These are phyloP conservation scores for Neocallimastix lanati DNA, from an alignment of 192 early-diverging fungal species.

Conservation along the genomic window DNA sequence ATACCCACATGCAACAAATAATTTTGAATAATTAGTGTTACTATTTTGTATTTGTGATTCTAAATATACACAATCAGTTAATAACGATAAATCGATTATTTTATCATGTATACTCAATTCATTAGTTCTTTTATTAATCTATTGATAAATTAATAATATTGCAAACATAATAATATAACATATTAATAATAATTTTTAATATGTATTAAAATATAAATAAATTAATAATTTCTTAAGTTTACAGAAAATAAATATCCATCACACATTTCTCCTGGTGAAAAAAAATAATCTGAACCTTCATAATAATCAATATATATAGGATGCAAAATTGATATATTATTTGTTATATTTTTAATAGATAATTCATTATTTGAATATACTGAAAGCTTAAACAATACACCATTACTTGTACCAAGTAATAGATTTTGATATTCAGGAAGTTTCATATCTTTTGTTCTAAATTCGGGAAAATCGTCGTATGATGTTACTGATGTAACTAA, in stretches of 20 bases:
- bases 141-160: too few relatives aligned
- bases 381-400: background rate
- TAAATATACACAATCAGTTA: background rate
- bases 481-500: background rate
- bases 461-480: background rate
- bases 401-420: background rate
- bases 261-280: background rate
- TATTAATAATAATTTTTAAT: too few relatives aligned
- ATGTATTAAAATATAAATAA: too few relatives aligned
- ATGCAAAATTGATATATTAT: background rate
- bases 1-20: background rate
- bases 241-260: background rate
- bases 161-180: too few relatives aligned
- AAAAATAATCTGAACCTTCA: background rate
- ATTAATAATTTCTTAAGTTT: too few relatives aligned
- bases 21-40: background rate
- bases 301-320: background rate
- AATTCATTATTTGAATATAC: background rate
- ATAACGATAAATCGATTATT: background rate
- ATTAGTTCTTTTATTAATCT: background rate
- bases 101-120: background rate
- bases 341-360: background rate
- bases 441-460: background rate
- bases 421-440: background rate
- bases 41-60: background rate